Conservation (phyloP, 2,329 filamentous ascomycete species). For the Ophiostoma himal-ulmi region DNA sequence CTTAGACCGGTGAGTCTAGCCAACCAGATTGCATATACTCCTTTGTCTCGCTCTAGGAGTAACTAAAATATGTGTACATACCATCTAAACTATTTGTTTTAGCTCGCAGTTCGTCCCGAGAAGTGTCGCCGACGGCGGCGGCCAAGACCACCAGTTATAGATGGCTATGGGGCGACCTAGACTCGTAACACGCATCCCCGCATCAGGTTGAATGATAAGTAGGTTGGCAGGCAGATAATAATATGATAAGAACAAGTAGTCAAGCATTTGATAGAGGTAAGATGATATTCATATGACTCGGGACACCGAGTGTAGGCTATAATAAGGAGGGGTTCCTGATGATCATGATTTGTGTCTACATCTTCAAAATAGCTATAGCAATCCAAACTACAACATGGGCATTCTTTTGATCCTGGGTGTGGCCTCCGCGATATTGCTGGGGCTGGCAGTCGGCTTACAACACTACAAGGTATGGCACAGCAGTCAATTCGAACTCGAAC, state of each 20-base stretch:
- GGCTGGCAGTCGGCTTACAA: neutral
- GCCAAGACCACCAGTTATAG: slow-evolving; percentile 10
- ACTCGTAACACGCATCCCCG: neutral
- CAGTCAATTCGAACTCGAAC: neutral
- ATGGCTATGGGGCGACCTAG: neutral
- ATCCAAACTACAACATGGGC: neutral
- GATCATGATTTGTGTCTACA: neutral
- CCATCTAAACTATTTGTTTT: neutral
- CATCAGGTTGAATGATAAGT: neutral
- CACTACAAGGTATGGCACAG: neutral
- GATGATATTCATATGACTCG: neutral
- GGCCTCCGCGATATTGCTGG: neutral
- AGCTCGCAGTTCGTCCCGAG: neutral
- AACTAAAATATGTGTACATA: neutral
- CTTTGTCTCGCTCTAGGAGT: neutral
- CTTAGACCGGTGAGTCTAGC: neutral
- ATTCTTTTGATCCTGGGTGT: neutral
- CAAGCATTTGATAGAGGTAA: neutral
- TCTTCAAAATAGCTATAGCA: neutral
- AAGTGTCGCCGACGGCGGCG: slow-evolving; percentile 12
- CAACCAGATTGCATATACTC: neutral
- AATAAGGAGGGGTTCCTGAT: neutral
- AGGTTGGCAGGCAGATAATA: neutral
- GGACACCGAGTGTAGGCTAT: neutral
- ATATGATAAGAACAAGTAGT: neutral